Evolutionary conservation across 768 basidiomycete species (phyloP), one percentile per base, ranked within the genome.

Genomic region (Pleurotus tuoliensis): DNA sequence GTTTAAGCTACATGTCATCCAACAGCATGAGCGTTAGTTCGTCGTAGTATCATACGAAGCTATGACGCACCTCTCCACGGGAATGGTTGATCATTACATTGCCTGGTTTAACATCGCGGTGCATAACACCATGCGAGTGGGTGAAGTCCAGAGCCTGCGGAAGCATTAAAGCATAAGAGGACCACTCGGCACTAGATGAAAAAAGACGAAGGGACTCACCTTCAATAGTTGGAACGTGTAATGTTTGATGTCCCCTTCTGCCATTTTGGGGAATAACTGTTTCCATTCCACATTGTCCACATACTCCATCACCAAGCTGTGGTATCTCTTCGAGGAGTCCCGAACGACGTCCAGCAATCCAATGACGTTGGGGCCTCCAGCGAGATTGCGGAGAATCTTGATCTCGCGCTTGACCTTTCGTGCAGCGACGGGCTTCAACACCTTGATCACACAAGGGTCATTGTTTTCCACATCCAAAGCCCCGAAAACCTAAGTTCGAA

Each of bases 21-120:
- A 40, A 24, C 13, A 53, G 27, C 15, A 39, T 41, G 51, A 43
- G 25, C 37, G 22, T 1, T 18, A 2, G 30, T 34, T 34, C 9
- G 30, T 34, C 8, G 2, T 34, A 34, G 8, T 34, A 38, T 13
- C 11, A 20, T 30, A 46, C 18, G 6, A 48, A 34, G 34, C 16
- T 24, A n/a, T 20, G 20, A 49, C 79, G 64, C 58, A 87, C 81
- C 78, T 80, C 76, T 46, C 82, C 75, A 58, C 77, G 78, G 56
- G 80, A 76, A 65, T 83, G 80, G 69, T 89, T 84, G 55, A 88
- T 85, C 86, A 89, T 87, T 51, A 88, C 82, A 64, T 89, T 89
- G 60, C 83, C 66, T 39, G 71, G 69, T 49, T 70, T 71, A n/a
- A 70, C 67, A 44, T 72, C 70, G 40, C 86, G 75, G 65, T 88